phyloP scores from a whole-genome alignment of 75 land plant species.

The Adiantum capillusveneris region DNA sequence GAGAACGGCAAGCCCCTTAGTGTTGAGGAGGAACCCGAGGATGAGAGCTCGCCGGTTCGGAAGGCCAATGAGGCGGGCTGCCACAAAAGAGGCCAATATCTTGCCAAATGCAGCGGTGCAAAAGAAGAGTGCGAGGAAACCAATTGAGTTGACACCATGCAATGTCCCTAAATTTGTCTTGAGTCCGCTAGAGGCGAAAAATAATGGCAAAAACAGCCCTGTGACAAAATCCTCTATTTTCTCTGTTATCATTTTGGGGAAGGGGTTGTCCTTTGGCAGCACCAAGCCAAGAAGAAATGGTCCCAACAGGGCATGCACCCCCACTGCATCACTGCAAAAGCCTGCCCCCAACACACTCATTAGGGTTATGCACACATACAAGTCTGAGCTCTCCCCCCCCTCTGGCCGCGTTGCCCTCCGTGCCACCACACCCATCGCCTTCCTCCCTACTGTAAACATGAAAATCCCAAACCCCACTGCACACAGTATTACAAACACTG shows the following conservation, averaged over 20 bases:
- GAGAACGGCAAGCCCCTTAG: constrained; percentile 51
- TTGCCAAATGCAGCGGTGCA: constrained; percentile 23
- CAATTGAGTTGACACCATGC: neutral
- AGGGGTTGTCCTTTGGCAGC: constrained; percentile 39
- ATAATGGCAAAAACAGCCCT: constrained; percentile 41
- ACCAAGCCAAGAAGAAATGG: constrained; percentile 47
- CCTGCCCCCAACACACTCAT: constrained; percentile 17
- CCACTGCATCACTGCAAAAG: constrained; percentile 33
- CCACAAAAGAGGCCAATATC: constrained; percentile 28
- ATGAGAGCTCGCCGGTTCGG: constrained; percentile 15
- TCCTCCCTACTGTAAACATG: constrained; percentile 15
- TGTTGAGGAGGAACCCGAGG: constrained; percentile 39
- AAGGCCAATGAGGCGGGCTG: constrained; percentile 18
- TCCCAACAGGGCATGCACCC: constrained; percentile 25
- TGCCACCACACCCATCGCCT: constrained; percentile 9
- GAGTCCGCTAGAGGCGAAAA: constrained; percentile 30
- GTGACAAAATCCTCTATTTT: constrained; percentile 40
- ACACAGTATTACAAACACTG: constrained; percentile 16
- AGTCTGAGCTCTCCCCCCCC: constrained; percentile 14
- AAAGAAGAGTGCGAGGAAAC: constrained; percentile 15
- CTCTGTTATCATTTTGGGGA: constrained; percentile 28
- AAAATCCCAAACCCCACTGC: constrained; percentile 12
- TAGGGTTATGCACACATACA: constrained; percentile 21
- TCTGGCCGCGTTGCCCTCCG: constrained; percentile 10
- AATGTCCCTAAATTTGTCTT: constrained; percentile 17